A percentile compares a stretch with the other conserved stretches of the same genome.
phyloP scores from a whole-genome alignment of 805 yeast species.

The Grigorovia yakushimaensis region DNA sequence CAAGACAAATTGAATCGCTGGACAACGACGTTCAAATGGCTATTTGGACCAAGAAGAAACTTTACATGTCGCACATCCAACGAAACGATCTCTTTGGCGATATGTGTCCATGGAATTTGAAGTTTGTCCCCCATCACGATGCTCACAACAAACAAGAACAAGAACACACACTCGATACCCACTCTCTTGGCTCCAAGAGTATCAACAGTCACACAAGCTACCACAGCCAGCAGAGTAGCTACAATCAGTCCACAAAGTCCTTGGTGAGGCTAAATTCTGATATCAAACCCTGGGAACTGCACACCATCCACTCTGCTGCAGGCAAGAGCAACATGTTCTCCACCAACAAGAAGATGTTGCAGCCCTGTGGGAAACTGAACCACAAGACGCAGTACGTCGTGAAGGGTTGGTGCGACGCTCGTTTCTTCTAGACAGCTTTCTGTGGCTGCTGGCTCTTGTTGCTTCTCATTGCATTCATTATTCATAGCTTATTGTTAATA shows the following conservation, averaged over 20 bases:
- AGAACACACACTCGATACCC: neutral
- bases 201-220: neutral
- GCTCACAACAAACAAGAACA: neutral
- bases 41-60: constrained; percentile 22
- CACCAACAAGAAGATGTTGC: constrained; percentile 15
- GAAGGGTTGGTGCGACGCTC: constrained; percentile 28
- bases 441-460: no score
- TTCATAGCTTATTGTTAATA: no score
- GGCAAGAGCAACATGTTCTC: no score
- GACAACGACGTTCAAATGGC: constrained; percentile 22
- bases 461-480: no score
- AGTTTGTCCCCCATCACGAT: constrained; percentile 8
- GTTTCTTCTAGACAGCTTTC: constrained; percentile 9
- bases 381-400: constrained; percentile 25
- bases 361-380: constrained; percentile 24
- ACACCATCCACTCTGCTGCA: constrained; percentile 1
- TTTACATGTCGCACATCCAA: constrained; percentile 19
- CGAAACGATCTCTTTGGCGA: constrained; percentile 26
- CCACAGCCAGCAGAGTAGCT: neutral
- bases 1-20: neutral
- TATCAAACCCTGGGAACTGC: constrained; percentile 19
- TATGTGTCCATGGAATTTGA: constrained; percentile 18
- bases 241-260: constrained; percentile 5
- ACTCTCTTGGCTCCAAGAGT: neutral
- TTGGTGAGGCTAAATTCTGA: constrained; percentile 20